Evolutionary conservation across 306 rosid genomes (phyloP), one percentile per base, ranked within the genome.

Genomic region (Prunus mongolica): DNA sequence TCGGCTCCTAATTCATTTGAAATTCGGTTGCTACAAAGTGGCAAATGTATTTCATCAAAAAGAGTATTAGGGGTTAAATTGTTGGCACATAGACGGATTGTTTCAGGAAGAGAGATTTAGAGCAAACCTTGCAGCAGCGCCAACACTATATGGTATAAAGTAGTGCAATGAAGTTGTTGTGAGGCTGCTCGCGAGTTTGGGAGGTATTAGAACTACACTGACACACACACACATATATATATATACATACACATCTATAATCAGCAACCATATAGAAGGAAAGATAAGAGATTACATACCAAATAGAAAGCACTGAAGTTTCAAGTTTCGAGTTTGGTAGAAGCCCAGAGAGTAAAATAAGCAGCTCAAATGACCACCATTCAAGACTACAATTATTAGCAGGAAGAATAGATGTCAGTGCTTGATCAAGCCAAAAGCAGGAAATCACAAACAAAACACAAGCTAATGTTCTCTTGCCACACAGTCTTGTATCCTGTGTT

Each of bases 281-380:
- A 64, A 27, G n/a, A 65, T 28, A 28, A 52, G 41, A 67, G 56
- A 16, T 67, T 58, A 15, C 74, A 45, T 61, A 86, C 97, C 92
- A 91, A 8, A 87, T 65, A 1, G 92, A 89, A 16, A 89, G 88
- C 46, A 91, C 84, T 20, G 95, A 89, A 34, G 95, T 87, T 67
- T 89, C 89, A 3, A 89, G 78, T n/a, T 77, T 68, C 0, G 97
- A 82, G 79, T 86, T 81, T 51, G 95, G 89, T 24, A 91, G 50
- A 60, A 86, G 76, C 15, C 97, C 95, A 2, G 90, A 89, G 15
- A 91, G 83, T 16, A 89, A 68, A 25, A 81, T 62, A 41, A 91
- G 86, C 14, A 91, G 70, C 80, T 91, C 97, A 74, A 76, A 91
- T 19, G 97, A 83, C 92, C 91, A 86, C 91, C 88, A 86, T 76